These are phyloP conservation scores for Micromonas pusilla DNA, from an alignment of 139 green algal genomes.

Conservation along the genomic window DNA sequence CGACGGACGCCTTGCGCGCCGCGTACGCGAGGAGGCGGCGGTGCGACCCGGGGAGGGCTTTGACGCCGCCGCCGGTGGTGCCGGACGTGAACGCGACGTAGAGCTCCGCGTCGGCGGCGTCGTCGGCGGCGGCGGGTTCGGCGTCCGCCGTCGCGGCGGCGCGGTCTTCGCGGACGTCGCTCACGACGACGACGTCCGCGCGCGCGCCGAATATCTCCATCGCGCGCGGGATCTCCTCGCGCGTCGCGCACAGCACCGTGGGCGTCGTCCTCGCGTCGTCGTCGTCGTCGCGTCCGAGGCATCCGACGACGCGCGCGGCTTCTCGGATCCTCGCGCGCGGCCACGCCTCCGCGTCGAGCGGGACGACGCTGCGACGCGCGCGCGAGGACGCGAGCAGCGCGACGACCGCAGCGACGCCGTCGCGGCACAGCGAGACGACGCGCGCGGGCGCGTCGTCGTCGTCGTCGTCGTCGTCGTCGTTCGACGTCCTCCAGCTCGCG, in stretches of 20 bases:
- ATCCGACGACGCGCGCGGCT: background rate
- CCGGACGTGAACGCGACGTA: conserved; percentile 9
- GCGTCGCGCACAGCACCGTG: background rate
- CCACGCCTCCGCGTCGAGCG: background rate
- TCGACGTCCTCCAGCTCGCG: too few relatives aligned
- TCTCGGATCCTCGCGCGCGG: background rate
- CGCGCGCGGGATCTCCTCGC: background rate
- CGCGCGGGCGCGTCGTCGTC: too few relatives aligned
- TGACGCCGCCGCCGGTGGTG: background rate
- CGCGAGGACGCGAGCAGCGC: background rate
- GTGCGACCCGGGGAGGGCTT: background rate
- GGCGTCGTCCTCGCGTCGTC: background rate
- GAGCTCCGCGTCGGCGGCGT: background rate
- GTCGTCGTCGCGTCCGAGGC: background rate
- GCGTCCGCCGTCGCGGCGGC: background rate
- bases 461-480: too few relatives aligned
- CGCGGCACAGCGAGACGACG: background rate
- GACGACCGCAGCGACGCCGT: background rate
- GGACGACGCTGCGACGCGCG: background rate
- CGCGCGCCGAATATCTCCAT: background rate
- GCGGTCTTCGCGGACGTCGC: background rate
- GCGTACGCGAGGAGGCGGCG: background rate
- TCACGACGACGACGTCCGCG: background rate
- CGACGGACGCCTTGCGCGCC: background rate
- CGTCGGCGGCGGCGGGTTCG: background rate